Conservation (phyloP, 768 basidiomycete species). For the Lentinula boryana region DNA sequence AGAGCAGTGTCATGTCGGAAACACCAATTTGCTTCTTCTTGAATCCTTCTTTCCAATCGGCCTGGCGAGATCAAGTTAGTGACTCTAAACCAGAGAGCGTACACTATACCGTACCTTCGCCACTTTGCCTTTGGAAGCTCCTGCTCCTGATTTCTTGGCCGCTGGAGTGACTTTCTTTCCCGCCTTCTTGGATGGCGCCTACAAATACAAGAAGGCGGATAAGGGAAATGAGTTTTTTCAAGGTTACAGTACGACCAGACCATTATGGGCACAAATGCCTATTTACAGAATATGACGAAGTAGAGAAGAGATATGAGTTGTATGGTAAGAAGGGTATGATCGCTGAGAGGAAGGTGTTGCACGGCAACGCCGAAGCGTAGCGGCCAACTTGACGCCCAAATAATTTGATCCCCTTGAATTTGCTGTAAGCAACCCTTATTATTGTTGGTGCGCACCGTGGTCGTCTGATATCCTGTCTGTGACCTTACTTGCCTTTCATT, state of each 20-base stretch:
- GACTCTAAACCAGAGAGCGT: neutral
- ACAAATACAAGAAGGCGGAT: neutral
- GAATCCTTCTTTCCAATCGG: conserved; percentile 99
- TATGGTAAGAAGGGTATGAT: neutral
- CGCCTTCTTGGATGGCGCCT: conserved; percentile 89
- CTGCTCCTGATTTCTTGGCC: conserved; percentile 41
- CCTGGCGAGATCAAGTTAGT: conserved; percentile 40
- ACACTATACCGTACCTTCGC: conserved; percentile 55
- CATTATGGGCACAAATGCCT: neutral
- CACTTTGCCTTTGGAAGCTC: conserved; percentile 50
- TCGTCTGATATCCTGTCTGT: too few species aligned
- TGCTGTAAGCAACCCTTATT: too few species aligned
- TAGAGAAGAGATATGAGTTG: neutral
- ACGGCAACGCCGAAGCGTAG: neutral
- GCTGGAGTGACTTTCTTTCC: conserved; percentile 72
- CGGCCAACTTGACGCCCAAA: too few species aligned
- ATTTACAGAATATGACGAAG: neutral
- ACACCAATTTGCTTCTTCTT: conserved; percentile 99
- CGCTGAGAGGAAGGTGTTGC: neutral
- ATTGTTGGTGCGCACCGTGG: too few species aligned
- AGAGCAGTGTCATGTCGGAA: conserved; percentile 96
- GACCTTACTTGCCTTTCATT: too few species aligned
- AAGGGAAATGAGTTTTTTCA: neutral
- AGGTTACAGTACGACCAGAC: neutral
- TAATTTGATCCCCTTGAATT: too few species aligned